These are phyloP conservation scores for Stagonosporopsis chrysanthemi DNA, from an alignment of 2,329 filamentous ascomycete species.

Conservation along the genomic window DNA sequence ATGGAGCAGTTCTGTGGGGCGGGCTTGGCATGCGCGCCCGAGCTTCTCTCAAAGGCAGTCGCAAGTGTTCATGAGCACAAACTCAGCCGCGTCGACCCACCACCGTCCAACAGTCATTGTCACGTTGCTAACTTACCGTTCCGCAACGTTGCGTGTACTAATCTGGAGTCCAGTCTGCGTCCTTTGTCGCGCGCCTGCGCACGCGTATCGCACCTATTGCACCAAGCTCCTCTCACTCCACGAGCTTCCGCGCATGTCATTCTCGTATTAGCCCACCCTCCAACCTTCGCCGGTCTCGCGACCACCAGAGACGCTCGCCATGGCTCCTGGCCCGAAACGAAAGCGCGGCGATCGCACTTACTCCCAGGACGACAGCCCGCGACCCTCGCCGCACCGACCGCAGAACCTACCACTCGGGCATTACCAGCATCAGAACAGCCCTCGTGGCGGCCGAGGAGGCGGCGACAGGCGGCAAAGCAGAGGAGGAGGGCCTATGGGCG, in stretches of 20 bases:
- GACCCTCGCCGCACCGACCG: constrained; percentile 61
- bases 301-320: constrained; percentile 46
- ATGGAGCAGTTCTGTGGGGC: constrained; percentile 13
- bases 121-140: constrained; percentile 20
- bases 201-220: not conserved
- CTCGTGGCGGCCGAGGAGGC: constrained; percentile 39
- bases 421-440: constrained; percentile 51
- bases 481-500: constrained; percentile 33
- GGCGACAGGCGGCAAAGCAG: constrained; percentile 27
- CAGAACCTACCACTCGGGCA: constrained; percentile 61
- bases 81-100: constrained; percentile 29
- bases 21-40: constrained; percentile 12
- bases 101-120: constrained; percentile 15
- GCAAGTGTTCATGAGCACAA: constrained; percentile 19
- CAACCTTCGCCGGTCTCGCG: constrained; percentile 36
- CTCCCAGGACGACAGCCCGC: constrained; percentile 52
- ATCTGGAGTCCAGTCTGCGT: not conserved
- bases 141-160: constrained; percentile 10
- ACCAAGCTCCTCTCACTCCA: constrained; percentile 1
- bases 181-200: not conserved
- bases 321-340: constrained; percentile 64
- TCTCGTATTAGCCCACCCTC: constrained; percentile 29
- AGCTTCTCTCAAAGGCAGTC: constrained; percentile 22
- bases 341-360: constrained; percentile 60
- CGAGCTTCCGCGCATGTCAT: constrained; percentile 39